These are phyloP conservation scores for Citrus mangshanensis DNA, from an alignment of 345 rosid species.

Conservation along the genomic window DNA sequence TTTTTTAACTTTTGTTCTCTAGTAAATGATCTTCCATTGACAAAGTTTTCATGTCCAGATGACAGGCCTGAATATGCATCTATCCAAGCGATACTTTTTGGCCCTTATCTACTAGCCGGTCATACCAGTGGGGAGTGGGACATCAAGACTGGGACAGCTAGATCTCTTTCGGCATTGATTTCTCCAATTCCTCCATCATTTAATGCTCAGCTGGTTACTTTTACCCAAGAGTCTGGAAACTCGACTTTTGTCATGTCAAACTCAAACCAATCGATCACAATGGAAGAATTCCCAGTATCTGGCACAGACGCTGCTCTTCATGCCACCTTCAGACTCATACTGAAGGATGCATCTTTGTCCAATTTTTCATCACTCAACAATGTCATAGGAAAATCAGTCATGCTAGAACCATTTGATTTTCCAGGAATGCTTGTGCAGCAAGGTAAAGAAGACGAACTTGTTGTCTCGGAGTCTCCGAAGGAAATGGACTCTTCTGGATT, in stretches of 20 bases:
- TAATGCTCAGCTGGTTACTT: constrained; percentile 49
- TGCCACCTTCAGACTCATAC: constrained; percentile 54
- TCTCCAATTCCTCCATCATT: constrained; percentile 47
- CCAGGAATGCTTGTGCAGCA: background rate
- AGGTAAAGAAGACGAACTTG: constrained; percentile 33
- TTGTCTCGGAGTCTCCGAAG: constrained; percentile 28
- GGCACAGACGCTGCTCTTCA: constrained; percentile 57
- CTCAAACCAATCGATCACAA: constrained; percentile 54
- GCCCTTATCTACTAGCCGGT: constrained; percentile 78
- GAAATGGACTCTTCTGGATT: constrained; percentile 32
- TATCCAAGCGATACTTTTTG: constrained; percentile 70
- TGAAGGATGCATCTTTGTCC: background rate
- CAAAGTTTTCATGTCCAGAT: constrained; percentile 38
- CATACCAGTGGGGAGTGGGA: constrained; percentile 65
- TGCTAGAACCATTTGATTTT: too few species aligned
- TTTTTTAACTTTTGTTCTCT: background rate
- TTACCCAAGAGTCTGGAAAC: constrained; percentile 53
- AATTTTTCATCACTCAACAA: too few species aligned
- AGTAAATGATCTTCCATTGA: background rate
- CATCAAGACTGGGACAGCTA: constrained; percentile 41
- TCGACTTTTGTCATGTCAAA: constrained; percentile 46
- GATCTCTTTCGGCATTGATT: constrained; percentile 48
- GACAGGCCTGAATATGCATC: constrained; percentile 72
- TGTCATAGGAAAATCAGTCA: too few species aligned
- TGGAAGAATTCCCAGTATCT: constrained; percentile 41